These are phyloP conservation scores for Kwoniella sp. DNA, from an alignment of 768 basidiomycete genomes.

Conservation along the genomic window DNA sequence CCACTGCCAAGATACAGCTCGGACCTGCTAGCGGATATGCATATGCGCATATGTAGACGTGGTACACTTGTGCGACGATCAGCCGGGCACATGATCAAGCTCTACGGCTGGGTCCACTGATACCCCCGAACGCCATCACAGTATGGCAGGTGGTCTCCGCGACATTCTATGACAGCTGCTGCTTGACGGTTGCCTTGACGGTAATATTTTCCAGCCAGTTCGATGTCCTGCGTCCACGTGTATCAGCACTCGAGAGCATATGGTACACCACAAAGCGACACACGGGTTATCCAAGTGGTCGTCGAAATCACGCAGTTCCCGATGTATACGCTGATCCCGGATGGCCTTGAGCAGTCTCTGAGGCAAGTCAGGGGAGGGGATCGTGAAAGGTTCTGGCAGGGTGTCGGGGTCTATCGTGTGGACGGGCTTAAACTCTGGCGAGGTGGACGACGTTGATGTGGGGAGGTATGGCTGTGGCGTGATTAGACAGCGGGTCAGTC, in stretches of 20 bases:
- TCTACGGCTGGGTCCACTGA: no score
- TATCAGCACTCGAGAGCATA: background rate
- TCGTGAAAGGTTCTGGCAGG: background rate
- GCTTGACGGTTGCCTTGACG: background rate
- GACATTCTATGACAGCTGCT: constrained; percentile 3
- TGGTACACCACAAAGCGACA: constrained; percentile 6
- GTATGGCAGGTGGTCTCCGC: no score
- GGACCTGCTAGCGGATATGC: no score
- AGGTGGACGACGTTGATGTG: constrained; percentile 5
- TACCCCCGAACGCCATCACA: no score
- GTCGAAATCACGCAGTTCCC: constrained; percentile 28
- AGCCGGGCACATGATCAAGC: no score
- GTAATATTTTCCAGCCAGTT: constrained; percentile 9
- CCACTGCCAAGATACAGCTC: no score
- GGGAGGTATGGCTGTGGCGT: constrained; percentile 8
- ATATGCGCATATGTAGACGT: no score
- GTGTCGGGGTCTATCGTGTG: background rate
- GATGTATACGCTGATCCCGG: constrained; percentile 19
- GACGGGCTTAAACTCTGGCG: constrained; percentile 3
- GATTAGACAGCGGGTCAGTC: background rate
- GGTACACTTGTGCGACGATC: no score
- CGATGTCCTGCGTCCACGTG: no score
- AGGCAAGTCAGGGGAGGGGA: background rate
- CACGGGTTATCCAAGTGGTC: constrained; percentile 38
- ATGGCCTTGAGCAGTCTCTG: constrained; percentile 4